phyloP scores from a whole-genome alignment of 306 rosid genomes.

The Sesbania bispinosa region DNA sequence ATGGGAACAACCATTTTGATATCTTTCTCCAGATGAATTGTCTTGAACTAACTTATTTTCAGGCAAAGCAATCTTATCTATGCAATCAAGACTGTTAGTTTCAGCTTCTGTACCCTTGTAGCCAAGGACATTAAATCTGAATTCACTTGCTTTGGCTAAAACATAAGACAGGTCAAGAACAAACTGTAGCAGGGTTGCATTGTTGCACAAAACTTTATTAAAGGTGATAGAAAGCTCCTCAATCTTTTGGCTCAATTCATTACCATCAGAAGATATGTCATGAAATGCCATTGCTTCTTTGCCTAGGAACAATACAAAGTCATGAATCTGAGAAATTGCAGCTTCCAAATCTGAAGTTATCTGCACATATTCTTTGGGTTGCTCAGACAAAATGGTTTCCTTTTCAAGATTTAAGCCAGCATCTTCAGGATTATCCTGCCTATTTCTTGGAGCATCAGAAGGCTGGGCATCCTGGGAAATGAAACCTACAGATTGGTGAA shows the following conservation, averaged over 20 bases:
- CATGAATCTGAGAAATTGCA: conserved; percentile 78
- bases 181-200: conserved; percentile 62
- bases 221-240: conserved; percentile 71
- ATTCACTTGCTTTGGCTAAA: conserved; percentile 67
- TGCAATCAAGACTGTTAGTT: conserved; percentile 81
- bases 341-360: conserved; percentile 60
- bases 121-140: conserved; percentile 67
- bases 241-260: conserved; percentile 60
- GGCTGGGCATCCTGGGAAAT: conserved; percentile 44
- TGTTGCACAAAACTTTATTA: conserved; percentile 41
- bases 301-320: conserved; percentile 65
- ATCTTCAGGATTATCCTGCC: conserved; percentile 70
- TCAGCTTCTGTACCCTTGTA: conserved; percentile 68
- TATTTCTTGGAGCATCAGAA: conserved; percentile 50
- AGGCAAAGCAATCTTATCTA: conserved; percentile 91
- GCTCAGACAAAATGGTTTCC: conserved; percentile 44
- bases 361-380: conserved; percentile 38
- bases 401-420: conserved; percentile 54
- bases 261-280: conserved; percentile 47
- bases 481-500: conserved; percentile 37
- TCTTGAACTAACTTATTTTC: conserved; percentile 68
- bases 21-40: conserved; percentile 53
- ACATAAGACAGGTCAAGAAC: conserved; percentile 78
- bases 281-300: conserved; percentile 68
- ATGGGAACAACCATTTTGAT: conserved; percentile 57